These are phyloP conservation scores for Sicyos edulis DNA, from an alignment of 306 rosid species.

Conservation along the genomic window DNA sequence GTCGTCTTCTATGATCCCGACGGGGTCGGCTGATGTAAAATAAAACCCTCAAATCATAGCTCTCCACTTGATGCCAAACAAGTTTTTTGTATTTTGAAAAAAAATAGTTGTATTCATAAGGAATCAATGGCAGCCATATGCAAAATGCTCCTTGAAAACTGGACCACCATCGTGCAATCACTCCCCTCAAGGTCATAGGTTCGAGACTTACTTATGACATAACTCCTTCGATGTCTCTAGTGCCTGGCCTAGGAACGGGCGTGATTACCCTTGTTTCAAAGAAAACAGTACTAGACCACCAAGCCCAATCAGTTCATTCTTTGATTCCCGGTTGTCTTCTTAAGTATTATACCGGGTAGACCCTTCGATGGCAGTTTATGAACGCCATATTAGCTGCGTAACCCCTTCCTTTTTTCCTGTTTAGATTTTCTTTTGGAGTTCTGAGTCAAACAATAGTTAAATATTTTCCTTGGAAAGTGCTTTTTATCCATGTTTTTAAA, in stretches of 20 bases:
- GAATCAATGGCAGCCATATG: neutral
- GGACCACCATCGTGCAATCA: too few species aligned
- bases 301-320: neutral
- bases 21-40: slow-evolving; percentile 7
- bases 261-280: too few species aligned
- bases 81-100: neutral
- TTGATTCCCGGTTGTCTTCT: neutral
- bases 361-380: neutral
- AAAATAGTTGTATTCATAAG: neutral
- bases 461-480: neutral
- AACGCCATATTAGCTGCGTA: neutral
- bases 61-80: slow-evolving; percentile 7
- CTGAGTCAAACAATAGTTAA: neutral
- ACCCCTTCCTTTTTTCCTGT: neutral
- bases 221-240: too few species aligned
- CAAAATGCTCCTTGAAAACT: neutral
- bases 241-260: too few species aligned
- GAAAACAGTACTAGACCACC: neutral
- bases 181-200: too few species aligned
- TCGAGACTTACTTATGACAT: too few species aligned
- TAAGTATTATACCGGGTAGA: neutral
- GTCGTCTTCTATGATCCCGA: slow-evolving; percentile 2
- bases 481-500: too few species aligned
- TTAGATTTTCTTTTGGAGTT: neutral
- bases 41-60: neutral